Evolutionary conservation across 176 grass and related monocot species (phyloP).

Genomic region (Oryza glumipatula): DNA sequence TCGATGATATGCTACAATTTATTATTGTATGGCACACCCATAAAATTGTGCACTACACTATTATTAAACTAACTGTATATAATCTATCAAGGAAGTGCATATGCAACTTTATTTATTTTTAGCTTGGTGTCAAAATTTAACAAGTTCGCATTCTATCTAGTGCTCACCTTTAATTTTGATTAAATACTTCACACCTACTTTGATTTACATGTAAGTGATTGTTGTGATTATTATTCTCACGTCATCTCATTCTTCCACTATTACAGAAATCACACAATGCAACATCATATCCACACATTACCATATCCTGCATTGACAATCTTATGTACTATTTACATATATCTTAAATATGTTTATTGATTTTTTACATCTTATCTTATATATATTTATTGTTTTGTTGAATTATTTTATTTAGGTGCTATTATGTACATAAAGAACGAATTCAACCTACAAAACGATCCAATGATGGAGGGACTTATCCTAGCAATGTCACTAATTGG

Average conservation of each 20-base stretch:
- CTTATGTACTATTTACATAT: background rate
- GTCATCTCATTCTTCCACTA: background rate
- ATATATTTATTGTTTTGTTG: too few relatives aligned
- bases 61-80: background rate
- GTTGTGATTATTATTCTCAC: background rate
- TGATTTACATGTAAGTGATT: background rate
- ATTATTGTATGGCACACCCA: background rate
- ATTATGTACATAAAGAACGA: conserved; percentile 72
- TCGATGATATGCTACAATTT: background rate
- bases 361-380: too few relatives aligned
- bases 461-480: conserved; percentile 61
- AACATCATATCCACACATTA: background rate
- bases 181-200: background rate
- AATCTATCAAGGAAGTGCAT: background rate
- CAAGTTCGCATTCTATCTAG: background rate
- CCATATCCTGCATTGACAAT: background rate
- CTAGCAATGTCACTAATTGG: conserved; percentile 67
- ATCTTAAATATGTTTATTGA: too few relatives aligned
- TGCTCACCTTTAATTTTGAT: background rate
- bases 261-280: too few relatives aligned
- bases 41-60: background rate
- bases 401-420: conserved; percentile 28
- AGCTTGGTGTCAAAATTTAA: background rate
- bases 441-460: conserved; percentile 56
- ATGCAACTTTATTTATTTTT: background rate